Conservation (phyloP, 176 grass and related monocot genomes). For the Cocos nucifera region DNA sequence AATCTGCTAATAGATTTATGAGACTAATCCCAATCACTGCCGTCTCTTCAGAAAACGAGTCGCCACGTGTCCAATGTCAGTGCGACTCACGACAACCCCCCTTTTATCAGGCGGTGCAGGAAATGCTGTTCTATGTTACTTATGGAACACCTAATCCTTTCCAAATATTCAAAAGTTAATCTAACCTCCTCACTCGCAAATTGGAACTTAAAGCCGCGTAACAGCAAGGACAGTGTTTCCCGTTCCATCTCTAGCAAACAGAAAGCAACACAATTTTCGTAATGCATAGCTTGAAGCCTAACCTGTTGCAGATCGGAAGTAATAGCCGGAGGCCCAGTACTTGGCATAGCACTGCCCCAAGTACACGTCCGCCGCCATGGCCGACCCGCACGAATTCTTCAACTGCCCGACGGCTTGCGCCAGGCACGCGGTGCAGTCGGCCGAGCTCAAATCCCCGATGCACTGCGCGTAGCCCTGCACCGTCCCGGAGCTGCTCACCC, state of each 20-base stretch:
- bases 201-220: no score
- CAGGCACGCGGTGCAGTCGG: conserved; percentile 65
- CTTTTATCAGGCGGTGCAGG: no score
- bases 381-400: conserved; percentile 48
- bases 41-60: no score
- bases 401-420: conserved; percentile 63
- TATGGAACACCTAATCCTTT: no score
- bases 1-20: no score
- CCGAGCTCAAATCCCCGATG: conserved; percentile 53
- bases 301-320: conserved; percentile 58
- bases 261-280: not conserved
- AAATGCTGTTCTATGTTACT: no score
- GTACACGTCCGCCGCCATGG: conserved; percentile 74
- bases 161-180: no score
- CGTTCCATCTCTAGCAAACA: not conserved
- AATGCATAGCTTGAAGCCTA: not conserved
- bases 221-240: no score
- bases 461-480: conserved; percentile 82
- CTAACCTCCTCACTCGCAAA: no score
- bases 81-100: no score
- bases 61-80: no score
- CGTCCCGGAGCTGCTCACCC: conserved; percentile 29
- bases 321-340: conserved; percentile 81
- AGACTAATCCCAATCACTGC: no score
- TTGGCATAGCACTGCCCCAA: conserved; percentile 84